Base-by-base conservation (phyloP, 768 basidiomycete genomes). In the Kwoniella pini region DNA sequence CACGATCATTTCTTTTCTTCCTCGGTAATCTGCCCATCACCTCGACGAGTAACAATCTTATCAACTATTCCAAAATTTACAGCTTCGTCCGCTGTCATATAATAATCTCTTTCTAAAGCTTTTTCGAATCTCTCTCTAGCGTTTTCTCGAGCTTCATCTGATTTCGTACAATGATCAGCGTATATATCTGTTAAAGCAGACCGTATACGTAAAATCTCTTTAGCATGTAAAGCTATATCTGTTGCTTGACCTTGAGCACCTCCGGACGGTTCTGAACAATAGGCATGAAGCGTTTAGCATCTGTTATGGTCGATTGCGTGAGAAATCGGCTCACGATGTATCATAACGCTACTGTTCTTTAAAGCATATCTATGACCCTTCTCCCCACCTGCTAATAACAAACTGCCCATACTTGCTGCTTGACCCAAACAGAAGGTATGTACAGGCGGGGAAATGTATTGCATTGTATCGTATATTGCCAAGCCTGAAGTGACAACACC, bases 191-290 rank as follows among this genome's bases (percentile, higher is more conserved):
- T 96, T 54, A 97, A 81, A 3, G 87, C 78, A 62, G 89, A 85
- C 43, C 94, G 84, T 63, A 94, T 87, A 40, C 93, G 87, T 26
- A 98, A 83, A 71, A 98, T 98, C 80, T 97, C 93, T 77, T 89
- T 90, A 3, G 95, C 95, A 74, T 95, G 91, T 63, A 95, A 94
- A n/a, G 92, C 91, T 68, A 98, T 95, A 79, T 98, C 95, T 39
- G 88, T 88, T 21, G 95, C 95, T 77, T 95, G 93, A 3, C 95
- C 95, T 28, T 89, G 89, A 44, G 93, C 93, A 38, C 94, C 95
- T 55, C 95, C 95, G 33, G 92, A 95, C 0, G 95, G 95, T 79
- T 98, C 94, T 96, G 80, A 52, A 36, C n/a, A 15, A 36, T 36
- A 7, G 15, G 15, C 33, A 7, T 15, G 15, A 36, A 36, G 15